phyloP scores from a whole-genome alignment of 345 rosid genomes.

The Lumnitzera racemosa region DNA sequence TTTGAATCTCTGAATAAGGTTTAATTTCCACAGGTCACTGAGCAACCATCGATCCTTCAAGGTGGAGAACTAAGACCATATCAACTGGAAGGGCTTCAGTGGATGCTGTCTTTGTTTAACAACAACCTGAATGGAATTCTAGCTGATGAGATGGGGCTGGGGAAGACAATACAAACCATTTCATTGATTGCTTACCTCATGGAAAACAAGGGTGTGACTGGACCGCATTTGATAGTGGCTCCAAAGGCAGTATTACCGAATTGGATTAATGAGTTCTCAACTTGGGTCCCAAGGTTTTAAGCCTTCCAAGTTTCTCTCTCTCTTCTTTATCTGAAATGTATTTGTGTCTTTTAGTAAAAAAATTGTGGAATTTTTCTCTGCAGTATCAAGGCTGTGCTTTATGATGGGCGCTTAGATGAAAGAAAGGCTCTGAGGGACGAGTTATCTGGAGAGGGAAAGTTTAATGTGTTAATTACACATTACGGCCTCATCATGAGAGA shows the following conservation, averaged over 20 bases:
- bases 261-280: slow-evolving; percentile 88
- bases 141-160: slow-evolving; percentile 99
- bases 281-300: slow-evolving; percentile 84
- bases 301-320: slow-evolving; percentile 2
- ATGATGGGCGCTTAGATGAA: slow-evolving; percentile 97
- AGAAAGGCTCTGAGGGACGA: slow-evolving; percentile 85
- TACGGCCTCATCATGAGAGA: slow-evolving; percentile 99
- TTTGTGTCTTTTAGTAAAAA: background rate
- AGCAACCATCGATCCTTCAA: slow-evolving; percentile 86
- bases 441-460: slow-evolving; percentile 54
- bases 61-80: slow-evolving; percentile 92
- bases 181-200: slow-evolving; percentile 83
- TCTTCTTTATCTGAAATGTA: background rate
- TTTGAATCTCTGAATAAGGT: background rate
- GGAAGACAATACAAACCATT: slow-evolving; percentile 97
- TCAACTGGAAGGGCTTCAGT: slow-evolving; percentile 97
- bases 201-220: slow-evolving; percentile 75
- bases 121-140: slow-evolving; percentile 96
- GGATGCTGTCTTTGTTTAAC: slow-evolving; percentile 98
- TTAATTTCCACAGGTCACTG: slow-evolving; percentile 56
- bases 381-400: slow-evolving; percentile 86
- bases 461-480: slow-evolving; percentile 84
- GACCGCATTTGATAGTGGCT: slow-evolving; percentile 98
- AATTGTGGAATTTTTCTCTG: slow-evolving; percentile 10
- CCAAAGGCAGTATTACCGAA: slow-evolving; percentile 99